Evolutionary conservation across 2,329 filamentous ascomycete species (phyloP).

Genomic region (Microthyrium microscopicum): DNA sequence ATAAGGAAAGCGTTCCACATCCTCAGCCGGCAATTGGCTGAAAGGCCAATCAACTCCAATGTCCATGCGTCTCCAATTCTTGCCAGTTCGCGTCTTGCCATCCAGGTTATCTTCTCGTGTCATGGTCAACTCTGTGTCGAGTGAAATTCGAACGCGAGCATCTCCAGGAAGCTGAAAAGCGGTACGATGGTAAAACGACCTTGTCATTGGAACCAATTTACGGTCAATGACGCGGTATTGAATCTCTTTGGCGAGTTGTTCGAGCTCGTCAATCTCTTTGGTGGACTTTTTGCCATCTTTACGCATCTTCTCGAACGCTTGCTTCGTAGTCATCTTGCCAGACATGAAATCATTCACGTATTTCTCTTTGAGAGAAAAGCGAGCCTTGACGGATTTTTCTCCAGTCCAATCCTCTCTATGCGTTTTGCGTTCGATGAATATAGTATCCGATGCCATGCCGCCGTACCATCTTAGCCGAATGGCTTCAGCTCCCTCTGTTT

Average conservation of each 20-base stretch:
- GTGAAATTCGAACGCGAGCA: constrained; percentile 85
- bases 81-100: constrained; percentile 54
- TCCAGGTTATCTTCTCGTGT: constrained; percentile 88
- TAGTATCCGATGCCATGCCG: constrained; percentile 85
- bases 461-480: constrained; percentile 96
- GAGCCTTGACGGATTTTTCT: constrained; percentile 95
- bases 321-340: constrained; percentile 68
- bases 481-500: constrained; percentile 93
- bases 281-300: constrained; percentile 89
- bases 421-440: constrained; percentile 95
- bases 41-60: constrained; percentile 96
- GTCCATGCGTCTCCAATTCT: constrained; percentile 94
- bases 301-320: constrained; percentile 90
- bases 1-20: constrained; percentile 86
- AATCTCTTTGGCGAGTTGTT: constrained; percentile 77
- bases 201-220: constrained; percentile 72
- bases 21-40: constrained; percentile 66
- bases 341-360: constrained; percentile 82
- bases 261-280: constrained; percentile 79
- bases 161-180: constrained; percentile 96
- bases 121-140: constrained; percentile 94
- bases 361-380: constrained; percentile 92
- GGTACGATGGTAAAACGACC: constrained; percentile 95
- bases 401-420: constrained; percentile 98
- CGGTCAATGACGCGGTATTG: constrained; percentile 86